Percentiles rank a stretch among this genome's conserved stretches.
Evolutionary conservation across 495 filamentous ascomycete genomes (phyloP).

Genomic region (Neurospora sp.): DNA sequence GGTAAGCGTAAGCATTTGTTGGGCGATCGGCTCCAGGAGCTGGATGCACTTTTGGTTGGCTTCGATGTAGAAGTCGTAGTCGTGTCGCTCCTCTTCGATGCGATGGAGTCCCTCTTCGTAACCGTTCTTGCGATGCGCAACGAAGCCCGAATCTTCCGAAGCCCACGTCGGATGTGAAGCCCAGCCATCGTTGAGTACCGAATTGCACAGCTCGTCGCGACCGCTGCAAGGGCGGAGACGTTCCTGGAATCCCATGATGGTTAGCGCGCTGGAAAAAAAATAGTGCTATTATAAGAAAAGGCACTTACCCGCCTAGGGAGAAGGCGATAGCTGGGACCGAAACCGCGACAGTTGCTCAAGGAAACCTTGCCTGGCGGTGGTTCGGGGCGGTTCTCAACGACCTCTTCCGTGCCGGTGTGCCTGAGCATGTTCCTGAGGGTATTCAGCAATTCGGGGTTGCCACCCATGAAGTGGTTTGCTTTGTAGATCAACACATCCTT

Average conservation of each 20-base stretch:
- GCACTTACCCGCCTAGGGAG: conserved; percentile 66
- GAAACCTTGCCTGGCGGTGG: conserved; percentile 67
- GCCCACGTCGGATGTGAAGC: conserved; percentile 98
- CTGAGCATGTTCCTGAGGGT: conserved; percentile 75
- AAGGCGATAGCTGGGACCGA: conserved; percentile 89
- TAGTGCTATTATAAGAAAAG: neutral
- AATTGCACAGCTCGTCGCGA: conserved; percentile 82
- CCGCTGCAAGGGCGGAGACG: conserved; percentile 81
- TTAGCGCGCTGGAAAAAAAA: neutral
- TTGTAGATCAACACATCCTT: conserved; percentile 70
- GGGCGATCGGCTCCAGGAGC: conserved; percentile 84
- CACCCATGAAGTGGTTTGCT: conserved; percentile 75
- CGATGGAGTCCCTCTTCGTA: conserved; percentile 89
- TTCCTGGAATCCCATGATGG: conserved; percentile 37
- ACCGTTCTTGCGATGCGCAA: conserved; percentile 92
- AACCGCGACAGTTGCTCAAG: conserved; percentile 82
- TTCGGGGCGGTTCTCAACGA: conserved; percentile 68
- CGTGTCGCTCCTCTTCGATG: conserved; percentile 96
- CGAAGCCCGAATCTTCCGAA: conserved; percentile 95
- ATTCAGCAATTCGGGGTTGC: conserved; percentile 74
- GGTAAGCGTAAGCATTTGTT: conserved; percentile 69
- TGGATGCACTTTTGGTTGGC: conserved; percentile 88
- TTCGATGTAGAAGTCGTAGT: conserved; percentile 98
- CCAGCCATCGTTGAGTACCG: conserved; percentile 95
- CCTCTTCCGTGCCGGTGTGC: conserved; percentile 59